These are phyloP conservation scores for Simplicillium sp. DNA, from an alignment of 2,329 filamentous ascomycete species.

Conservation along the genomic window DNA sequence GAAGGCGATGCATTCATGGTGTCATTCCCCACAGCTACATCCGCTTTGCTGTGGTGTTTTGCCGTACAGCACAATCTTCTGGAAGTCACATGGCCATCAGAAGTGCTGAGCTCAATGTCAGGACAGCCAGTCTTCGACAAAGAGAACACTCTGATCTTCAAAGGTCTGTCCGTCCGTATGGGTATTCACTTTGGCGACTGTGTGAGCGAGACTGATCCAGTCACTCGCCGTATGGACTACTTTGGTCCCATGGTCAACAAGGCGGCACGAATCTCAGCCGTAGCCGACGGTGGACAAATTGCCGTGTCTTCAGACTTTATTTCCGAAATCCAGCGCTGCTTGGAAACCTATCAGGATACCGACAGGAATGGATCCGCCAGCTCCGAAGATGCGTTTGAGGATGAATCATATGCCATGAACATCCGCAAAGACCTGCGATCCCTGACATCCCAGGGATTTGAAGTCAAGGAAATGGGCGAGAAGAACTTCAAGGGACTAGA, in stretches of 20 bases:
- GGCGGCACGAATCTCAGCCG: conserved; percentile 83
- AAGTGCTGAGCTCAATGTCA: conserved; percentile 78
- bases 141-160: conserved; percentile 84
- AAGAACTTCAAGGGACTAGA: conserved; percentile 93
- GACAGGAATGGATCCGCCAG: conserved; percentile 59
- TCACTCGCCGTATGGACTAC: conserved; percentile 98
- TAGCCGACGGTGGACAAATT: conserved; percentile 94
- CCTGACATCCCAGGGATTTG: conserved; percentile 84
- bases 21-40: conserved; percentile 91
- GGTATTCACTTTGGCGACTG: conserved; percentile 93
- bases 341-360: conserved; percentile 83
- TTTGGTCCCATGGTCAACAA: conserved; percentile 99
- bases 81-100: conserved; percentile 85
- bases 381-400: conserved; percentile 59
- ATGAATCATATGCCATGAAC: conserved; percentile 63
- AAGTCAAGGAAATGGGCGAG: conserved; percentile 93
- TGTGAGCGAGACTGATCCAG: conserved; percentile 90
- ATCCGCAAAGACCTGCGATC: conserved; percentile 84
- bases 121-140: conserved; percentile 76
- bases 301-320: conserved; percentile 97
- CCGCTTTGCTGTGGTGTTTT: conserved; percentile 92
- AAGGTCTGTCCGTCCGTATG: conserved; percentile 92
- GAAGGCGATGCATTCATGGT: conserved; percentile 99
- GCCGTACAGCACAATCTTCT: conserved; percentile 83
- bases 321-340: conserved; percentile 82